phyloP scores from a whole-genome alignment of 163 green algal genomes.

The Chlorella variabilis region DNA sequence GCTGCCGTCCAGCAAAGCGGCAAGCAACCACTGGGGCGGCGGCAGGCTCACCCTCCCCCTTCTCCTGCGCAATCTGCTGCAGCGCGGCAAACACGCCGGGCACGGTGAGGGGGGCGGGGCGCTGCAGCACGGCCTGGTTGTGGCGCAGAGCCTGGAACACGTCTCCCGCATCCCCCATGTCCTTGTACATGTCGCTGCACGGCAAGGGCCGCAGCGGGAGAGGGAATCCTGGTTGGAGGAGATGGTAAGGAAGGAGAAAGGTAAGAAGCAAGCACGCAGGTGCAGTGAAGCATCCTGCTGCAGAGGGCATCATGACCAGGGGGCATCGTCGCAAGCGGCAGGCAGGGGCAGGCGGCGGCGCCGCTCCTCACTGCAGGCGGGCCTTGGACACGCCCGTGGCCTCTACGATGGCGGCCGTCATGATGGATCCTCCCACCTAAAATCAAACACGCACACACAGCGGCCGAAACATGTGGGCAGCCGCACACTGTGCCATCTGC shows the following conservation, averaged over 20 bases:
- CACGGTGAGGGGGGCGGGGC: slow-evolving; percentile 70
- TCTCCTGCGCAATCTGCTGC: slow-evolving; percentile 61
- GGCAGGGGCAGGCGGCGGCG: too few species aligned
- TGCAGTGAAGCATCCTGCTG: too few species aligned
- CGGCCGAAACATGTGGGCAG: too few species aligned
- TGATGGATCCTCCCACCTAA: slow-evolving; percentile 62
- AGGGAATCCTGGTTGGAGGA: background rate
- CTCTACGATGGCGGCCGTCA: slow-evolving; percentile 58
- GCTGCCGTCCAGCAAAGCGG: too few species aligned
- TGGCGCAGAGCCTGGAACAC: slow-evolving; percentile 70
- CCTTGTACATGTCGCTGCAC: slow-evolving; percentile 67
- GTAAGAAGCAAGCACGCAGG: too few species aligned
- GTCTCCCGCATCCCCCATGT: slow-evolving; percentile 82
- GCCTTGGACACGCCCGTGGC: slow-evolving; percentile 54
- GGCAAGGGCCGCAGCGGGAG: background rate
- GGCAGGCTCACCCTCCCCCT: slow-evolving; percentile 56
- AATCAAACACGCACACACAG: background rate
- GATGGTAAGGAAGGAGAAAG: background rate
- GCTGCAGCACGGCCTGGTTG: slow-evolving; percentile 61
- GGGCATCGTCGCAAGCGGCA: too few species aligned
- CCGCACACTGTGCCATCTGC: too few species aligned
- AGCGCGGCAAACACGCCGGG: slow-evolving; percentile 68
- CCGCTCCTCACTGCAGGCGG: slow-evolving; percentile 51
- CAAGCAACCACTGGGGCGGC: too few species aligned
- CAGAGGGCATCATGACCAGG: too few species aligned